These are phyloP conservation scores for Tricholoma saponaceum DNA, from an alignment of 768 basidiomycete species.

Conservation along the genomic window DNA sequence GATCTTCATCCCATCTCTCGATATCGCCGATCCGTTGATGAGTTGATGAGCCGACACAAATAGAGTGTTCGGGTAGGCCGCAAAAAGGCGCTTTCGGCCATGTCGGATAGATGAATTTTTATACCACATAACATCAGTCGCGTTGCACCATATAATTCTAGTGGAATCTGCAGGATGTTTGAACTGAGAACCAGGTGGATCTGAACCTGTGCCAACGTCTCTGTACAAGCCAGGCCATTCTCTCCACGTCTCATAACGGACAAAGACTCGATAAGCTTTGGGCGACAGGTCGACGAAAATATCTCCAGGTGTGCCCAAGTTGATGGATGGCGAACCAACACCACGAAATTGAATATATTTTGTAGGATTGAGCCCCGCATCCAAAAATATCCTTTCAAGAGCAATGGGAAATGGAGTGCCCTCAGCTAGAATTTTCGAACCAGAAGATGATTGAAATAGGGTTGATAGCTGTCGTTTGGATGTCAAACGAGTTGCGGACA, in stretches of 20 bases:
- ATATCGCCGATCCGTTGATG: background rate
- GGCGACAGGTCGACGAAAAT: no score
- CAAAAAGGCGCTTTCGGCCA: background rate
- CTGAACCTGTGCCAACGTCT: background rate
- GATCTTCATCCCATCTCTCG: background rate
- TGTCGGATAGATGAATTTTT: background rate
- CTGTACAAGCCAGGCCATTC: conserved; percentile 1
- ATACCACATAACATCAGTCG: background rate
- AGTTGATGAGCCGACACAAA: background rate
- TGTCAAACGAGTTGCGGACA: background rate
- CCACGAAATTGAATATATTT: no score
- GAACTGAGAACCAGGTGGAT: background rate
- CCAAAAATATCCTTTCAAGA: background rate
- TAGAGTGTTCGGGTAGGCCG: background rate
- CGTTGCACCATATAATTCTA: background rate
- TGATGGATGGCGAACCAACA: no score
- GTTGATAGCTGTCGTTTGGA: background rate
- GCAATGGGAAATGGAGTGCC: no score
- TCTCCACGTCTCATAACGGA: background rate
- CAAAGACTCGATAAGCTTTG: background rate
- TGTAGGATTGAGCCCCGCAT: no score
- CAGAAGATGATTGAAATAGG: background rate
- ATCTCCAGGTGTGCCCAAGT: no score
- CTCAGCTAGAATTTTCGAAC: background rate
- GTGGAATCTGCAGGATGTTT: background rate